phyloP scores from a whole-genome alignment of 1,139 yeast species.

The Suhomyces terraborum region DNA sequence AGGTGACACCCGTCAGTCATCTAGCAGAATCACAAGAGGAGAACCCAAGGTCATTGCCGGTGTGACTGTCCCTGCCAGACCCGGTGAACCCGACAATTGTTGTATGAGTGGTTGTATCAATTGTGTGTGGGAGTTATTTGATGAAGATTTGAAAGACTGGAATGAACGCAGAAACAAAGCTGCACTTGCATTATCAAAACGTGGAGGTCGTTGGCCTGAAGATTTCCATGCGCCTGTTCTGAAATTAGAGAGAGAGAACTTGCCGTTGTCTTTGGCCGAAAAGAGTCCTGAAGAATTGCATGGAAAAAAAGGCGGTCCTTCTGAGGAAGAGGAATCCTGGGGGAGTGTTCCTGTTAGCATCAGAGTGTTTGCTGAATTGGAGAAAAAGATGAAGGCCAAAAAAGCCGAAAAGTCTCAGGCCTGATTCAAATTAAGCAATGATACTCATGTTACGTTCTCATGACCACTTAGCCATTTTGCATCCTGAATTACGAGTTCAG shows the following conservation, averaged over 20 bases:
- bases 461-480: slow-evolving; percentile 1
- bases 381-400: slow-evolving; percentile 59
- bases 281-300: slow-evolving; percentile 17
- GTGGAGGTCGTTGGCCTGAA: slow-evolving; percentile 73
- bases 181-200: slow-evolving; percentile 49
- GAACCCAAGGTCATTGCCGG: slow-evolving; percentile 62
- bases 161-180: slow-evolving; percentile 60
- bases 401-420: slow-evolving; percentile 2
- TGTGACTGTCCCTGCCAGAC: slow-evolving; percentile 72
- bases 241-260: slow-evolving; percentile 32
- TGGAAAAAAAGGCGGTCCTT: slow-evolving; percentile 7
- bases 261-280: slow-evolving; percentile 31
- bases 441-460: background rate
- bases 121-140: slow-evolving; percentile 94
- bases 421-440: background rate
- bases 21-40: slow-evolving; percentile 50
- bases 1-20: slow-evolving; percentile 54
- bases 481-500: slow-evolving; percentile 2
- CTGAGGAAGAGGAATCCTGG: slow-evolving; percentile 51
- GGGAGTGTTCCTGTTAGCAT: slow-evolving; percentile 73
- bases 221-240: slow-evolving; percentile 72
- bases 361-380: slow-evolving; percentile 81
- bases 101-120: slow-evolving; percentile 97
- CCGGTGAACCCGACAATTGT: slow-evolving; percentile 90
- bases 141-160: slow-evolving; percentile 89